These are phyloP conservation scores for Penicillium bovifimosum DNA, from an alignment of 495 filamentous ascomycete species.

Conservation along the genomic window DNA sequence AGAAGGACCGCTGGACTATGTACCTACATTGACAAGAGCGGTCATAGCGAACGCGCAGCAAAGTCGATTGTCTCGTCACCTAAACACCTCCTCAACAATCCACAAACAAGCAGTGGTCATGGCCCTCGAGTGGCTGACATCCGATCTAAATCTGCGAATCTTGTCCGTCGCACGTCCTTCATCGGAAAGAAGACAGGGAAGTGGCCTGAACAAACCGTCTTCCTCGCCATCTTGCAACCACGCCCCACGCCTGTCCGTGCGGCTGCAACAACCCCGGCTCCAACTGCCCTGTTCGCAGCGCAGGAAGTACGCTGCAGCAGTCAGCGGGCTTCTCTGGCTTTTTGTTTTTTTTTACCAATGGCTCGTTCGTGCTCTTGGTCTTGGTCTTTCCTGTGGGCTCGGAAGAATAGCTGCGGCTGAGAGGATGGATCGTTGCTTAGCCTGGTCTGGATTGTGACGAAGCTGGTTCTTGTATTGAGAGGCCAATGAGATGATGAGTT, in stretches of 20 bases:
- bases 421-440: slow-evolving; percentile 21
- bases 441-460: slow-evolving; percentile 51
- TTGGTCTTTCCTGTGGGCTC: slow-evolving; percentile 1
- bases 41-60: neutral
- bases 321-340: neutral
- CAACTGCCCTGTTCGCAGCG: slow-evolving; percentile 3
- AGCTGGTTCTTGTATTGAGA: slow-evolving; percentile 29
- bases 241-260: neutral
- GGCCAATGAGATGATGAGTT: slow-evolving; percentile 23
- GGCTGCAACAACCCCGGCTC: neutral
- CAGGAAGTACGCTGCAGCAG: neutral
- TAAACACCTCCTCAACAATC: neutral
- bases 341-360: neutral
- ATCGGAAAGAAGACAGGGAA: neutral
- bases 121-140: neutral
- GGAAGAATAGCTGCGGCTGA: slow-evolving; percentile 11
- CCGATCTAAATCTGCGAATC: neutral
- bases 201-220: neutral
- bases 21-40: neutral
- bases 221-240: neutral
- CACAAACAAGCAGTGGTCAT: slow-evolving; percentile 4
- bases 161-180: neutral
- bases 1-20: neutral
- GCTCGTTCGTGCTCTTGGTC: neutral
- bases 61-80: neutral